These are phyloP conservation scores for Oxyria digyna DNA, from an alignment of 148 eudicot species.

Conservation along the genomic window DNA sequence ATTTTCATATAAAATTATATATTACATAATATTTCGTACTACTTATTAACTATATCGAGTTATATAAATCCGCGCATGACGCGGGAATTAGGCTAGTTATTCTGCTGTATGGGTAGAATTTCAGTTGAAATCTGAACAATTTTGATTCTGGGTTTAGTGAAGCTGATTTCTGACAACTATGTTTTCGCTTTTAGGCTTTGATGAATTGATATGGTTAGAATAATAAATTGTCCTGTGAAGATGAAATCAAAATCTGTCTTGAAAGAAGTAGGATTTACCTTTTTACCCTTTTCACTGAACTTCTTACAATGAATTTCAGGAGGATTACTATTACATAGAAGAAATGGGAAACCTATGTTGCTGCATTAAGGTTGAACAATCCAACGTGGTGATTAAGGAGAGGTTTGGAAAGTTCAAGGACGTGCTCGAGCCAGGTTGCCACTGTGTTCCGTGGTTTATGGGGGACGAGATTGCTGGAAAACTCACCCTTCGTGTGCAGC, in stretches of 20 bases:
- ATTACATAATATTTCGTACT: too few species aligned
- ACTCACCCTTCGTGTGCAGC: constrained; percentile 35
- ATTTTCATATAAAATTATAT: too few species aligned
- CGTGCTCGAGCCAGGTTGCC: constrained; percentile 39
- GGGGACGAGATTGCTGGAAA: constrained; percentile 22
- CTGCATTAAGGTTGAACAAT: constrained; percentile 35
- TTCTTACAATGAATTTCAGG: neutral
- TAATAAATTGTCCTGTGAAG: neutral
- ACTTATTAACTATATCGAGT: too few species aligned
- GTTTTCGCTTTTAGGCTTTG: too few species aligned
- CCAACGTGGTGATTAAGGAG: constrained; percentile 35
- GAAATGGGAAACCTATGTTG: constrained; percentile 30
- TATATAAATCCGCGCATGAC: too few species aligned
- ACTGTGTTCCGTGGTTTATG: constrained; percentile 32
- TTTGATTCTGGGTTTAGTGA: neutral
- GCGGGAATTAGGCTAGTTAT: too few species aligned
- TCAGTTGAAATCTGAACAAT: neutral
- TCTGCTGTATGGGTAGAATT: neutral
- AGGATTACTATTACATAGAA: neutral
- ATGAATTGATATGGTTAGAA: too few species aligned
- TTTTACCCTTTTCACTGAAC: neutral
- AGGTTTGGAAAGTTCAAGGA: constrained; percentile 31
- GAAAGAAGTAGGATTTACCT: neutral
- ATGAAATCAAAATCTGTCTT: neutral
- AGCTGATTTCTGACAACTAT: too few species aligned